phyloP scores from a whole-genome alignment of 108 stramenopile species.

The Skeletonema potamos region DNA sequence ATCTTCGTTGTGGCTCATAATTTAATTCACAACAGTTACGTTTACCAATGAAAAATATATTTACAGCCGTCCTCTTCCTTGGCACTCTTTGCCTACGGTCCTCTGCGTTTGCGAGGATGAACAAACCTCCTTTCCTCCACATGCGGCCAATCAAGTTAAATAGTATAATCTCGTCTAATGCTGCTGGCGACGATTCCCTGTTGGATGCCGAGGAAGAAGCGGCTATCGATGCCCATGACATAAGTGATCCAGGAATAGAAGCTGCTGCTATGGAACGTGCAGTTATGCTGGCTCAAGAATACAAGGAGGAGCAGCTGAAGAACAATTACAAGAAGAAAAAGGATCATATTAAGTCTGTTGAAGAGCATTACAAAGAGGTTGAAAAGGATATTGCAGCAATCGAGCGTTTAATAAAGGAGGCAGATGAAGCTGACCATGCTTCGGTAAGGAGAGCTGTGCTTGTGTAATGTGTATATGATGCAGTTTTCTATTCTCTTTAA shows the following conservation, averaged over 20 bases:
- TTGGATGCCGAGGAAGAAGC: constrained; percentile 43
- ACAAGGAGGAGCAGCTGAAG: constrained; percentile 1
- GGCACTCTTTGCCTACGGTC: background rate
- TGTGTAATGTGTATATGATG: background rate
- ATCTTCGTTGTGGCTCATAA: background rate
- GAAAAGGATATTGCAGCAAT: background rate
- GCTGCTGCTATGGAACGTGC: constrained; percentile 44
- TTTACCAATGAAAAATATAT: background rate
- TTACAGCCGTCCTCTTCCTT: background rate
- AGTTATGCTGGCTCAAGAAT: constrained; percentile 41
- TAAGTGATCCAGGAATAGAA: constrained; percentile 40
- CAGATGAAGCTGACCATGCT: background rate
- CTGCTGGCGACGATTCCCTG: constrained; percentile 13
- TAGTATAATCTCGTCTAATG: background rate
- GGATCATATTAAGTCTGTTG: background rate
- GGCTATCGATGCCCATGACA: constrained; percentile 38
- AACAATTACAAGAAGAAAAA: background rate
- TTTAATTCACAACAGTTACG: background rate
- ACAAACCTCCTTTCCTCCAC: background rate
- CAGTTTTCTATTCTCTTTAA: background rate
- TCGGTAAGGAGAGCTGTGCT: background rate
- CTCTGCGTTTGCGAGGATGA: background rate
- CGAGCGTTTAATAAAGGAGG: background rate
- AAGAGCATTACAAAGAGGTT: constrained; percentile 1
- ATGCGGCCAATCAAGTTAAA: background rate